Base-by-base conservation (phyloP, 2,329 filamentous ascomycete genomes). In the Aspergillus arachidicola region DNA sequence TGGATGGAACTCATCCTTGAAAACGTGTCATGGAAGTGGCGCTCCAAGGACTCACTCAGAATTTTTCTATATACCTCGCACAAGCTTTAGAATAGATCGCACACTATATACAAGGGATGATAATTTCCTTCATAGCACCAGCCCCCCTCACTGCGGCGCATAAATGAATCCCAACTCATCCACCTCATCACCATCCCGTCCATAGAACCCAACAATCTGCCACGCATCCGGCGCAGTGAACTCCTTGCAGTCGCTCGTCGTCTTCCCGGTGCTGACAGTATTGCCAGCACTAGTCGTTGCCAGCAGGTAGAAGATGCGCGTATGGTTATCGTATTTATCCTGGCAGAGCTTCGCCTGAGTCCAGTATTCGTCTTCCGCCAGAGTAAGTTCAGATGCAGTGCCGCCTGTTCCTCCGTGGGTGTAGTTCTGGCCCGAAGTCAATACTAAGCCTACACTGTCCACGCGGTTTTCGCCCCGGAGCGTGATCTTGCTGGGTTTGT, bases 371-470 rank as follows among this genome's bases (percentile, higher is more conserved):
- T 75, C 75, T 2, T 69, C 65, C 1, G 57, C 80, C n/a, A 87
- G 78, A 0, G 75, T 76, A 56, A 88, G 76, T 4, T 77, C 76
- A 3, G 70, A 68, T 6, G 70, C 73, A 0, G 73, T 76, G 12
- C 86, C 86, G 32, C 85, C 86, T 0, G 73, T 78, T 21, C 86
- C 86, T 53, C 86, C 86, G 68, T 88, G 86, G 0, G 73, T 72
- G 46, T 87, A 75, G 0, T 66, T 72, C 1, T 83, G 80, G 3
- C 85, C 86, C 58, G 84, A 82, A 0, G 76, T 63, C 30, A 88
- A 75, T 3, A 76, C 80, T 10, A 87, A 46, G 0, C 77, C 79
- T 6, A 88, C 80, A 9, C 78, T 74, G 69, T 88, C 86, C 2
- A 89, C 72, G 1, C 86, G 80, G 10, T 74, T 72, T 3, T 57